Conservation (phyloP, 129 eudicot genomes). For the Pseudognaphalium luteoalbum region DNA sequence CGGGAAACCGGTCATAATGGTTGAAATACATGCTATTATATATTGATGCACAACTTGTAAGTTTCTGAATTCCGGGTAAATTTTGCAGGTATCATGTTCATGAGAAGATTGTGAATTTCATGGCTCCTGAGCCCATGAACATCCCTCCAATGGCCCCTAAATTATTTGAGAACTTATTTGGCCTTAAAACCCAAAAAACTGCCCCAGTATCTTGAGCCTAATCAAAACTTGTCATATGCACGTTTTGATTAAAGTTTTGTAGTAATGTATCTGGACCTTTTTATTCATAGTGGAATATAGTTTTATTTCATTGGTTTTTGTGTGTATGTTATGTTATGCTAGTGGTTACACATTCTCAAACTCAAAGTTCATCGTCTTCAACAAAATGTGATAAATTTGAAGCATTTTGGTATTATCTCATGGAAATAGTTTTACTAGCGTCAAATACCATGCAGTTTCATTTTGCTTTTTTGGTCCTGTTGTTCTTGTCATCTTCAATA, state of each 20-base stretch:
- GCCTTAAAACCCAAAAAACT: slow-evolving; percentile 48
- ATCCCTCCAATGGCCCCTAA: slow-evolving; percentile 79
- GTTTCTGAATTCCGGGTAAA: slow-evolving; percentile 1
- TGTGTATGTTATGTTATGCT: neutral
- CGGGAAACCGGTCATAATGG: neutral
- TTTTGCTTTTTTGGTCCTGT: too few species aligned
- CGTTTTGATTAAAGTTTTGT: neutral
- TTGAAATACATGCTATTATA: neutral
- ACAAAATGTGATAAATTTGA: too few species aligned
- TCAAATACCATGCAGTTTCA: too few species aligned
- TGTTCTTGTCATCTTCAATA: too few species aligned
- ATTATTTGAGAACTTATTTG: slow-evolving; percentile 73
- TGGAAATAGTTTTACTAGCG: too few species aligned
- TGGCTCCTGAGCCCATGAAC: slow-evolving; percentile 76
- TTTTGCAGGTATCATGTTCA: slow-evolving; percentile 73
- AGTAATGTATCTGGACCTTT: neutral
- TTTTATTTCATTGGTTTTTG: neutral
- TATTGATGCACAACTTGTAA: neutral
- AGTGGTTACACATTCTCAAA: neutral
- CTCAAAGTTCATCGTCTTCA: too few species aligned
- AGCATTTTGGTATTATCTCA: too few species aligned
- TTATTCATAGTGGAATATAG: neutral
- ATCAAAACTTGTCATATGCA: neutral
- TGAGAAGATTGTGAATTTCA: slow-evolving; percentile 85
- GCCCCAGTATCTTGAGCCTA: slow-evolving; percentile 25